These are phyloP conservation scores for Sugiyamaella floridensis DNA, from an alignment of 805 yeast species.

Conservation along the genomic window DNA sequence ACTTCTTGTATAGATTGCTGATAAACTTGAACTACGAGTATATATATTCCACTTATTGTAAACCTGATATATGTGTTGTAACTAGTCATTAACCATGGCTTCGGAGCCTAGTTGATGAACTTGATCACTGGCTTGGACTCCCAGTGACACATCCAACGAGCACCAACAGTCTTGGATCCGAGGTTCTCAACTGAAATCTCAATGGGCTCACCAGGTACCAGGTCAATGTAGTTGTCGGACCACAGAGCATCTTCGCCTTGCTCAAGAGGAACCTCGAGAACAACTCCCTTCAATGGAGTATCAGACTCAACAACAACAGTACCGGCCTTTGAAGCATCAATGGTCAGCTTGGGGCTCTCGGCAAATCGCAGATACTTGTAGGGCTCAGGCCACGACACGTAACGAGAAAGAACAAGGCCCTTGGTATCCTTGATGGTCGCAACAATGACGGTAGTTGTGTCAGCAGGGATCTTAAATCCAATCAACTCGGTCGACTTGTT, in stretches of 20 bases:
- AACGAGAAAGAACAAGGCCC: slow-evolving; percentile 24
- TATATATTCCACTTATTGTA: too few species aligned
- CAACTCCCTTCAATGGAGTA: slow-evolving; percentile 5
- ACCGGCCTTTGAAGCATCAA: background rate
- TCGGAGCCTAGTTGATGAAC: background rate
- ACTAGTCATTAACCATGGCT: background rate
- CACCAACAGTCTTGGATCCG: background rate
- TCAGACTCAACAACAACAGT: slow-evolving; percentile 1
- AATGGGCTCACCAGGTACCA: slow-evolving; percentile 3
- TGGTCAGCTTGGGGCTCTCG: slow-evolving; percentile 3
- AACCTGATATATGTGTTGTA: too few species aligned
- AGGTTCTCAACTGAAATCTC: background rate
- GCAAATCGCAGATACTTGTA: slow-evolving; percentile 35
- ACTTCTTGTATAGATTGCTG: too few species aligned
- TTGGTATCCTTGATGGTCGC: slow-evolving; percentile 13
- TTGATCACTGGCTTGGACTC: background rate
- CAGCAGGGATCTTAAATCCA: background rate
- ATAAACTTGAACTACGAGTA: too few species aligned
- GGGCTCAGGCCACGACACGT: slow-evolving; percentile 45
- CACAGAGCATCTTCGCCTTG: slow-evolving; percentile 6
- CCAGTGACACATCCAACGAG: slow-evolving; percentile 2
- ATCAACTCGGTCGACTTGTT: slow-evolving; percentile 1
- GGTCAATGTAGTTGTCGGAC: slow-evolving; percentile 7
- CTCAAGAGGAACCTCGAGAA: slow-evolving; percentile 4
- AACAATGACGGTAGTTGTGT: background rate